These are phyloP conservation scores for Monilinia vaccinii-corymbosi DNA, from an alignment of 2,329 filamentous ascomycete species.

Conservation along the genomic window DNA sequence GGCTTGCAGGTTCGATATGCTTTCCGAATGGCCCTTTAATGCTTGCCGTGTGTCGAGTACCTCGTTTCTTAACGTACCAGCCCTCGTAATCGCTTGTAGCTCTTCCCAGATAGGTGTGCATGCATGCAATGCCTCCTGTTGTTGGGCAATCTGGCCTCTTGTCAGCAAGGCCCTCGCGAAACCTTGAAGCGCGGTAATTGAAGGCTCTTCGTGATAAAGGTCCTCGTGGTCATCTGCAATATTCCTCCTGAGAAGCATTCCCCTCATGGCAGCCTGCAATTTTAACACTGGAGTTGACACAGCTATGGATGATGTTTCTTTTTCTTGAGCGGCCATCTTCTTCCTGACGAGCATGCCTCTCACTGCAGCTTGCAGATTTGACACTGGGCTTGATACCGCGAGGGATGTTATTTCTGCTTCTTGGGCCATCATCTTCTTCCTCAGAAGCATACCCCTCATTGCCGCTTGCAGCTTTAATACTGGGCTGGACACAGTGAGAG, in stretches of 20 bases:
- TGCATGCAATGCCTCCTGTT: constrained; percentile 42
- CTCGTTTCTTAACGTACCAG: constrained; percentile 38
- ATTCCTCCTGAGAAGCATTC: constrained; percentile 42
- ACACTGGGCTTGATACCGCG: constrained; percentile 42
- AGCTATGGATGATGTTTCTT: constrained; percentile 19
- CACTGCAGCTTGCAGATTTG: constrained; percentile 34
- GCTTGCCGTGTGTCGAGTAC: constrained; percentile 40
- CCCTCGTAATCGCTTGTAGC: constrained; percentile 35
- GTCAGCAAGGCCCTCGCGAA: constrained; percentile 50
- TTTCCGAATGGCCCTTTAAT: constrained; percentile 40
- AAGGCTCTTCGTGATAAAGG: constrained; percentile 42
- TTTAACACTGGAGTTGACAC: constrained; percentile 43
- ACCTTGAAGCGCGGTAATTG: constrained; percentile 53
- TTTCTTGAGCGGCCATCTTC: background rate
- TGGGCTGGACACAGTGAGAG: constrained; percentile 37
- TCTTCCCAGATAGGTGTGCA: constrained; percentile 43
- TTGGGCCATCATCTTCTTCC: constrained; percentile 28
- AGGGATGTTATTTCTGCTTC: background rate
- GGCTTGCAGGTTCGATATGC: constrained; percentile 29
- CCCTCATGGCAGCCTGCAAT: constrained; percentile 31
- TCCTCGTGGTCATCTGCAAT: constrained; percentile 44
- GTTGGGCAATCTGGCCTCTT: constrained; percentile 42
- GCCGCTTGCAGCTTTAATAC: constrained; percentile 39
- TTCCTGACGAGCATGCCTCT: background rate
- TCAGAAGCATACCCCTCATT: constrained; percentile 36